phyloP scores from a whole-genome alignment of 2,329 filamentous ascomycete species.

The Cordyceps militaris region DNA sequence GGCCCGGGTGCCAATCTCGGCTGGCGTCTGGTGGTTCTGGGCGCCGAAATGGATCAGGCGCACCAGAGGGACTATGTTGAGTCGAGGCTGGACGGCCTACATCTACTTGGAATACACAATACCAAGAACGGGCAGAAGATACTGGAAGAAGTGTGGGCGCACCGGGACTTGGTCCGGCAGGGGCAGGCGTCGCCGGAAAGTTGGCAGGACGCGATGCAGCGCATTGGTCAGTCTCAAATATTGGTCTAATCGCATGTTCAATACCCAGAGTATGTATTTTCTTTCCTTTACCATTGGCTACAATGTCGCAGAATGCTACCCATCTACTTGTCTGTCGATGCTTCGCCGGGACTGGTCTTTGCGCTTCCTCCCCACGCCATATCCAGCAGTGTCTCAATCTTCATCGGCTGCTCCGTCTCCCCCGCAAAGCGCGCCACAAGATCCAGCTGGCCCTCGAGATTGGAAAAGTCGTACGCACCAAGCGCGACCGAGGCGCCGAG shows the following conservation, averaged over 20 bases:
- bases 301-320: not conserved
- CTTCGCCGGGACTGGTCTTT: not conserved
- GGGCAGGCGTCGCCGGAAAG: not conserved
- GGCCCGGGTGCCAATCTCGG: not conserved
- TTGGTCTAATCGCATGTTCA: not conserved
- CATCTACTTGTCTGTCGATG: not conserved
- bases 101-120: not conserved
- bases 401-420: not conserved
- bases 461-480: slow-evolving; percentile 23
- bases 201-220: not conserved
- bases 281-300: not conserved
- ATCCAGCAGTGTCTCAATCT: not conserved
- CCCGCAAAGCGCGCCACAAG: slow-evolving; percentile 19
- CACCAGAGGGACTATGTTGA: not conserved
- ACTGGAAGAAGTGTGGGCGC: not conserved
- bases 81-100: not conserved
- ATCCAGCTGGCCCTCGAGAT: slow-evolving; percentile 16
- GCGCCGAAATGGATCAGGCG: not conserved
- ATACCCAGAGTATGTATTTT: not conserved
- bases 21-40: not conserved
- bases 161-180: not conserved
- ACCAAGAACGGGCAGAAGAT: not conserved
- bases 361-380: not conserved
- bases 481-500: slow-evolving; percentile 25
- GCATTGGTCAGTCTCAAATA: not conserved